Conservation (phyloP, 1,284 basidiomycete genomes). For the Trametes sp. region DNA sequence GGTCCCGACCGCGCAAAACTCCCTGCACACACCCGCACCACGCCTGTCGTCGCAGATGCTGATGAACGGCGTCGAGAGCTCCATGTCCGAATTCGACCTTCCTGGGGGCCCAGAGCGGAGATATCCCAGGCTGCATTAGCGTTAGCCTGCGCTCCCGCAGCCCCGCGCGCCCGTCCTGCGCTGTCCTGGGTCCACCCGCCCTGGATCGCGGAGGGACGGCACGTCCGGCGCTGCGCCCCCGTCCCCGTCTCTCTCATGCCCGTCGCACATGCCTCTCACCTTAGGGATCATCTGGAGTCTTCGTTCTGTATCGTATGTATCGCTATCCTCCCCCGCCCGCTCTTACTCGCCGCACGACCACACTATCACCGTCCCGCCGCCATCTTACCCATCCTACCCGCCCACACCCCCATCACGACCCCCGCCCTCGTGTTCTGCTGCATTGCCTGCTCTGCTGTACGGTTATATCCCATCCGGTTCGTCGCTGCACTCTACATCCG, state of each 20-base stretch:
- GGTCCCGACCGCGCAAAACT: slow-evolving; percentile 23
- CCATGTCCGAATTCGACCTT: slow-evolving; percentile 28
- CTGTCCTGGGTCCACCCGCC: neutral
- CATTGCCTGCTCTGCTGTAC: slow-evolving; percentile 25
- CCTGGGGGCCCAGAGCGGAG: slow-evolving; percentile 27
- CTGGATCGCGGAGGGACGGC: slow-evolving; percentile 8
- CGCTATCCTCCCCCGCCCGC: slow-evolving; percentile 20
- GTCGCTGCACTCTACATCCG: slow-evolving; percentile 21
- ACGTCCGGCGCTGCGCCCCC: slow-evolving; percentile 13
- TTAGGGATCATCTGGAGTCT: slow-evolving; percentile 28
- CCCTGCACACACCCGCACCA: slow-evolving; percentile 25
- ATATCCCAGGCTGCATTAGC: slow-evolving; percentile 31
- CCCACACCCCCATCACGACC: slow-evolving; percentile 1
- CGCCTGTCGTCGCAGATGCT: slow-evolving; percentile 25
- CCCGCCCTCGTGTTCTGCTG: slow-evolving; percentile 14
- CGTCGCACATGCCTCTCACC: slow-evolving; percentile 25
- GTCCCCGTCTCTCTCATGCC: slow-evolving; percentile 17
- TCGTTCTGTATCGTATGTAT: slow-evolving; percentile 32
- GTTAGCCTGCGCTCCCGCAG: neutral
- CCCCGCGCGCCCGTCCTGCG: neutral
- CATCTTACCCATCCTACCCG: neutral
- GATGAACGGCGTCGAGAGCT: slow-evolving; percentile 21
- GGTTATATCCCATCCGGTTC: slow-evolving; percentile 15
- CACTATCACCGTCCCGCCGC: neutral
- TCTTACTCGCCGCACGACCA: neutral